These are phyloP conservation scores for Phytopythium chamaehyphon DNA, from an alignment of 352 stramenopile genomes.

Conservation along the genomic window DNA sequence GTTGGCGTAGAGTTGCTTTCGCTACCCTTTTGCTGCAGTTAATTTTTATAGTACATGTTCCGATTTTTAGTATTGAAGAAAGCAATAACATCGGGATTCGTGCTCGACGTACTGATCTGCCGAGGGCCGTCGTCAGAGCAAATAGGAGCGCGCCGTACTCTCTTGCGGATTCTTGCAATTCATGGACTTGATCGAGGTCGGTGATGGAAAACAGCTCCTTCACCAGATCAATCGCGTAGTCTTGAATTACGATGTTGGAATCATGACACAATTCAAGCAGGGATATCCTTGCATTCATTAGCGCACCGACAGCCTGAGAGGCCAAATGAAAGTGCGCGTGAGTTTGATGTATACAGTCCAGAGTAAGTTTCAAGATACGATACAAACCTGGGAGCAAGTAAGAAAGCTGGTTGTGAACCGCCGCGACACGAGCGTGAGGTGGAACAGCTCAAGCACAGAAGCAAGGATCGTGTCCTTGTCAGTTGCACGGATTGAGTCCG, in stretches of 20 bases:
- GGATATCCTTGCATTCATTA: slow-evolving; percentile 65
- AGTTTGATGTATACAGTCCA: too few relatives aligned
- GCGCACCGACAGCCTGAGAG: slow-evolving; percentile 37
- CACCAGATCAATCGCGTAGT: slow-evolving; percentile 61
- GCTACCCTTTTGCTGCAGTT: background rate
- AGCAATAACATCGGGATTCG: too few relatives aligned
- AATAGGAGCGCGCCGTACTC: slow-evolving; percentile 78
- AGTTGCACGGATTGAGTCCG: slow-evolving; percentile 12
- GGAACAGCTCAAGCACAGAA: slow-evolving; percentile 56
- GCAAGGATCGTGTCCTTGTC: slow-evolving; percentile 32
- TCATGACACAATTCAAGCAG: slow-evolving; percentile 68
- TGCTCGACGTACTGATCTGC: background rate
- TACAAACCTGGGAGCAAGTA: slow-evolving; percentile 42
- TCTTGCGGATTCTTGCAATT: slow-evolving; percentile 72
- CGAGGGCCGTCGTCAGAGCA: slow-evolving; percentile 44
- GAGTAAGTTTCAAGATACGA: background rate
- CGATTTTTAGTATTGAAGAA: background rate
- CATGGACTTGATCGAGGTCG: slow-evolving; percentile 69
- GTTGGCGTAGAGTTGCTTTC: slow-evolving; percentile 31
- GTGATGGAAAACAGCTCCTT: slow-evolving; percentile 73
- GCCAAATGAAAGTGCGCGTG: background rate
- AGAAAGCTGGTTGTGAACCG: slow-evolving; percentile 41
- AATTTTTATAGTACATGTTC: slow-evolving; percentile 1
- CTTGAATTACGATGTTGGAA: slow-evolving; percentile 25
- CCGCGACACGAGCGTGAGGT: slow-evolving; percentile 56